phyloP scores from a whole-genome alignment of 768 basidiomycete species.

The Xanthoconium stramineum region DNA sequence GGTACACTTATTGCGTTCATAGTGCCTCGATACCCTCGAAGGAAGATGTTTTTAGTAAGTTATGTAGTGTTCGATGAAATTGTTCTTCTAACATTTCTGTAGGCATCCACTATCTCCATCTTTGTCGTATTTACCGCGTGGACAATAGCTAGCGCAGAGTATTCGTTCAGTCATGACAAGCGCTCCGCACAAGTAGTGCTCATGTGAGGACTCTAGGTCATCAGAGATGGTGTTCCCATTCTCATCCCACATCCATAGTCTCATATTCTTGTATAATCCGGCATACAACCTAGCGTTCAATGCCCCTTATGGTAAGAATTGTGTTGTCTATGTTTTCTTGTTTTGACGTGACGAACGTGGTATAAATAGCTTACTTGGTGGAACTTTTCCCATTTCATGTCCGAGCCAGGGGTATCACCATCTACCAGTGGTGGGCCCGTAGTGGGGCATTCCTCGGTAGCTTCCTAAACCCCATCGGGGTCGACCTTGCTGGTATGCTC shows the following conservation, averaged over 20 bases:
- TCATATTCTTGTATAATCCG: slow-evolving; percentile 17
- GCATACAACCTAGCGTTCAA: slow-evolving; percentile 16
- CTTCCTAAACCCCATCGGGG: slow-evolving; percentile 19
- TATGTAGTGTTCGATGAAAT: no score
- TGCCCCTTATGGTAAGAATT: slow-evolving; percentile 7
- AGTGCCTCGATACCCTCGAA: slow-evolving; percentile 33
- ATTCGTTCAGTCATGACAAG: slow-evolving; percentile 10
- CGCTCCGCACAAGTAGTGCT: slow-evolving; percentile 7
- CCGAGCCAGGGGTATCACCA: slow-evolving; percentile 54
- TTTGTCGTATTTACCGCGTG: slow-evolving; percentile 14
- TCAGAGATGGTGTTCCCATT: neutral
- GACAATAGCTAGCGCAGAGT: slow-evolving; percentile 20
- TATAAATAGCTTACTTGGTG: no score
- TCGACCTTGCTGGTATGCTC: slow-evolving; percentile 8
- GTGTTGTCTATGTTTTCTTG: no score
- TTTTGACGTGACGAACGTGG: slow-evolving; percentile 43
- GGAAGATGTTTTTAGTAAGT: neutral
- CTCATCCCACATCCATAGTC: slow-evolving; percentile 1
- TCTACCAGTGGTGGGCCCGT: slow-evolving; percentile 59
- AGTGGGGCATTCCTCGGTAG: slow-evolving; percentile 15
- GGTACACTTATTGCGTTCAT: neutral
- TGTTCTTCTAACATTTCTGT: neutral
- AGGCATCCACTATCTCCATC: slow-evolving; percentile 15
- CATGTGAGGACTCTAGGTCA: no score
- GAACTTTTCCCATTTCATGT: slow-evolving; percentile 63